A percentile compares a stretch with the other conserved stretches of the same genome.
Evolutionary conservation across 352 stramenopile species (phyloP).

Genomic region (Thalassiosira hispida): DNA sequence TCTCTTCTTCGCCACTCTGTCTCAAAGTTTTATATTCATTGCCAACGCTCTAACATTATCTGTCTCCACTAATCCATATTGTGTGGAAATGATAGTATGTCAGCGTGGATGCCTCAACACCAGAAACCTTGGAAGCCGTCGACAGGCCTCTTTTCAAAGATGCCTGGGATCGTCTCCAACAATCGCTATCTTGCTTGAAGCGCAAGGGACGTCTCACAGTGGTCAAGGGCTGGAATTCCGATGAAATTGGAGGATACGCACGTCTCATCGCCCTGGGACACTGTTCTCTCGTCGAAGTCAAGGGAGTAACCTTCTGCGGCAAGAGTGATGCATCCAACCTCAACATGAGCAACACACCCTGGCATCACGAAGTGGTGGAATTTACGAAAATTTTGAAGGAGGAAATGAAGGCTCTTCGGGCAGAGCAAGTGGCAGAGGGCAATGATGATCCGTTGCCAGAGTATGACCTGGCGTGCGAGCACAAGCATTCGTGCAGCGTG

Average conservation of each 20-base stretch:
- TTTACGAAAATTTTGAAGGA: conserved; percentile 87
- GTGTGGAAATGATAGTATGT: conserved; percentile 87
- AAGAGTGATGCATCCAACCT: conserved; percentile 97
- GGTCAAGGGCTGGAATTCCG: conserved; percentile 98
- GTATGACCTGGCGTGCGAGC: conserved; percentile 94
- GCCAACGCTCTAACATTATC: not conserved
- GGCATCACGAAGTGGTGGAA: conserved; percentile 95
- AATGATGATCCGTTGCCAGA: conserved; percentile 86
- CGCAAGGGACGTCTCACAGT: conserved; percentile 95
- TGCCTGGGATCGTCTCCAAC: conserved; percentile 95
- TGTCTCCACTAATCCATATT: not conserved
- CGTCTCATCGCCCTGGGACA: conserved; percentile 89
- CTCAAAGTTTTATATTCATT: not conserved
- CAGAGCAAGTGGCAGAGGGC: conserved; percentile 40
- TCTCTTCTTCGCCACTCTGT: not conserved
- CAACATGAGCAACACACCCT: conserved; percentile 98
- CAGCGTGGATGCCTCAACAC: conserved; percentile 96
- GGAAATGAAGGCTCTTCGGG: conserved; percentile 64
- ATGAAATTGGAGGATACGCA: conserved; percentile 94
- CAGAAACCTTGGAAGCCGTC: conserved; percentile 94
- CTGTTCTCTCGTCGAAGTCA: conserved; percentile 87
- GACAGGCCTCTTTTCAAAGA: conserved; percentile 97
- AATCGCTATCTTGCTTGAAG: conserved; percentile 91
- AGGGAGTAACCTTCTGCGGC: conserved; percentile 98
- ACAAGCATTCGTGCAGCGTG: conserved; percentile 96